Evolutionary conservation across 2,329 filamentous ascomycete species (phyloP).

Genomic region (Talaromyces sp.): DNA sequence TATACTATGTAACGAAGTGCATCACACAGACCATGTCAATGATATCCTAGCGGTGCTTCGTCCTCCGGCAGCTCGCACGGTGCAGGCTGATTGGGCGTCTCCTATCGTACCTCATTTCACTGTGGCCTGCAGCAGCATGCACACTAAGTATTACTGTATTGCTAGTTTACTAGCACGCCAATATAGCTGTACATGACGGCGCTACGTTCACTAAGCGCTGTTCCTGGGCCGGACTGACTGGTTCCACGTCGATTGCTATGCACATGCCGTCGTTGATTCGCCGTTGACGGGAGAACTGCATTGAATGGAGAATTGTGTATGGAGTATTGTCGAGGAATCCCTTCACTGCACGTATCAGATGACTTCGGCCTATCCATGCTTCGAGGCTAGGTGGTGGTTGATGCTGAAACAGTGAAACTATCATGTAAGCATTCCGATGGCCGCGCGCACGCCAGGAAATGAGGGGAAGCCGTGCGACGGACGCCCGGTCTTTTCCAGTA

Average conservation of each 20-base stretch:
- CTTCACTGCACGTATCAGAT: too few relatives aligned
- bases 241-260: background rate
- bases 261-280: too few relatives aligned
- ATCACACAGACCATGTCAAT: too few relatives aligned
- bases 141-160: background rate
- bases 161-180: background rate
- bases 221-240: conserved; percentile 4
- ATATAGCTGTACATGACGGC: background rate
- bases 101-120: conserved; percentile 5
- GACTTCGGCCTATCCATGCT: background rate
- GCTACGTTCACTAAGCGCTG: conserved; percentile 1
- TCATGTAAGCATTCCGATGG: background rate
- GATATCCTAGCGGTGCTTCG: background rate
- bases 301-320: too few relatives aligned
- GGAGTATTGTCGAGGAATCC: background rate
- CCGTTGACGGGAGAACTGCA: too few relatives aligned
- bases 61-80: background rate
- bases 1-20: too few relatives aligned
- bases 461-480: background rate
- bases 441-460: background rate
- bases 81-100: background rate
- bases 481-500: too few relatives aligned
- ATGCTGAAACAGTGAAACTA: background rate
- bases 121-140: background rate
- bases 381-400: background rate